Base-by-base conservation (phyloP, 2,329 filamentous ascomycete genomes). In the Graphiopsis chlorocephala region DNA sequence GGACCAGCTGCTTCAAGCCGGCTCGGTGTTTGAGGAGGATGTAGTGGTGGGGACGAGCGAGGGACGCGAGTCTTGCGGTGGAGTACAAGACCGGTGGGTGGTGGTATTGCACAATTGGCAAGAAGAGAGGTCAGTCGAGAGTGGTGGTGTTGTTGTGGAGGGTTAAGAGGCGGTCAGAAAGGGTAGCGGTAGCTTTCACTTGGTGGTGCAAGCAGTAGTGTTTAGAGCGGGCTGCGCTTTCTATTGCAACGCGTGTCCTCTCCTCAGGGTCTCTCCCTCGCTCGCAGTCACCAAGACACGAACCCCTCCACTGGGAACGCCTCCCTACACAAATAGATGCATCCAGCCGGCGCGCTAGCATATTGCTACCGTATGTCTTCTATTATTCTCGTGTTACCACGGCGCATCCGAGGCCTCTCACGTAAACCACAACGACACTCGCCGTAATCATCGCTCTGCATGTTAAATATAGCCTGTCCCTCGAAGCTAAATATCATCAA, bases 71-170 rank as follows among this genome's bases (percentile, higher is more conserved):
- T 70, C 72, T 72, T 74, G 73, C 72, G 72, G 67, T 75, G 73
- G 72, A 74, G 73, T 74, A 74, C 72, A 74, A 74, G 72, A 71
- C 64, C 68, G 38, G 42, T 23, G 35, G n/a, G 11, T 61, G 42
- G 10, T 52, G 17, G 50, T 31, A 20, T n/a, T 28, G 50, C 28
- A 4, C 50, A 53, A 31, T 53, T 53, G 50, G 26, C n/a, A 53
- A 53, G 26, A 23, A 29, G 50, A 53, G 50, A 29, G 7, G 15
- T 15, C 7, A 42, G 12, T n/a, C 4, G 35, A 17, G 8, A 10
- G n/a, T 61, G 42, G 6, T 20, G 55, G 20, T 58, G 55, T 58
- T 58, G 55, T 10, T n/a, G 42, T 61, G 53, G 6, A 31, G 50
- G 31, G 28, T 31, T 12, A 31, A 29, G 50, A n/a, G 50, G 50